Evolutionary conservation across 1,284 basidiomycete species (phyloP), one percentile per base, ranked within the genome.

Genomic region (Sphagnurus paluster): DNA sequence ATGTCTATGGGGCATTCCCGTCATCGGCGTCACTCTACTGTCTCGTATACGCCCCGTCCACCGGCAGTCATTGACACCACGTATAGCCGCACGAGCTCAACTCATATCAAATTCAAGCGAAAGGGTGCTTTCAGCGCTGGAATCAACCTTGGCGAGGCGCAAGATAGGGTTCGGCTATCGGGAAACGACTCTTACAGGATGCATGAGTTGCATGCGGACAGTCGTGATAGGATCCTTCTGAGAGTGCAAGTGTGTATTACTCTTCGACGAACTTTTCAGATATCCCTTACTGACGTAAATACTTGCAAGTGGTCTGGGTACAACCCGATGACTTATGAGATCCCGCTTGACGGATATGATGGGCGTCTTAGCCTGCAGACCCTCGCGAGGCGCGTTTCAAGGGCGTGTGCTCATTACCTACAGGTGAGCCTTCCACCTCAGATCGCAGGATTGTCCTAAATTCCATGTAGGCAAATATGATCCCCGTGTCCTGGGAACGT

Each of bases 401-500:
- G 86, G 54, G 84, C 84, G 39, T 82, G 83, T 60, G 74, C 82
- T 43, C 86, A 89, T 61, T 89, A 86, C 63, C 71, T 89, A 48
- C 80, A 87, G 75, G 86, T 83, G 60, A 41, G 48, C 3, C 47
- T 39, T 36, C 21, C 24, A 48, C 42, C 24, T 41, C 30, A 42
- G 26, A 44, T 39, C 16, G 20, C 24, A 38, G 50, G 37, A 44
- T 54, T 54, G 40, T 33, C 40, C 38, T 39, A 39, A 39, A 53
- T 76, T 25, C 44, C n/a, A 16, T 30, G 40, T 11, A 74, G 83
- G 71, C 79, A 9, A 87, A 88, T 59, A 72, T 75, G 50, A 80
- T 89, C 54, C 76, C 81, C 14, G 74, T 86, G 43, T 71, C 76
- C 14, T 84, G 79, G 79, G 79, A 87, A 60, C 76, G 79, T 44